These are phyloP conservation scores for Hymenoscyphus fraxineus DNA, from an alignment of 2,329 filamentous ascomycete species.

Conservation along the genomic window DNA sequence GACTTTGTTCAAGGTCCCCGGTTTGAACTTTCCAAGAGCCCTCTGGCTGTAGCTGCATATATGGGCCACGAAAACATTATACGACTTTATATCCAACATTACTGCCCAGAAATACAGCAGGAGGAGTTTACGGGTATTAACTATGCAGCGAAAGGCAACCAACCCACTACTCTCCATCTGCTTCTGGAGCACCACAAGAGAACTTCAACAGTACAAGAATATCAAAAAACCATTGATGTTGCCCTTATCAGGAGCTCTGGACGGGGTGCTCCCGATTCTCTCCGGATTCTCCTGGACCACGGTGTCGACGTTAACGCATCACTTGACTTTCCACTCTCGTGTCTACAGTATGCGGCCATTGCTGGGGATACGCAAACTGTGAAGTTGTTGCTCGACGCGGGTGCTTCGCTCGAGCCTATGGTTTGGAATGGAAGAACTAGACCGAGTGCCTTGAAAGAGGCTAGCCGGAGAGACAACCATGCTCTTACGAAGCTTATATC, in stretches of 20 bases:
- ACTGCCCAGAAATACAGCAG: not conserved
- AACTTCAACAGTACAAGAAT: not conserved
- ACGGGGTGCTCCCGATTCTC: not conserved
- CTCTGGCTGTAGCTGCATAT: no score
- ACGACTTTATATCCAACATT: not conserved
- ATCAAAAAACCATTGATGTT: not conserved
- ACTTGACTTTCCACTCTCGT: not conserved
- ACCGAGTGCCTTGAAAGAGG: not conserved
- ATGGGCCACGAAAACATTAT: no score
- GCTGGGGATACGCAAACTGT: not conserved
- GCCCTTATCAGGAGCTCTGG: not conserved
- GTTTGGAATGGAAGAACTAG: not conserved
- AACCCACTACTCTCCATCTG: not conserved
- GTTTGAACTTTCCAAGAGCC: not conserved
- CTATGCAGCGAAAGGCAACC: not conserved
- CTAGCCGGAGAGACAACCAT: not conserved
- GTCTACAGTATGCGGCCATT: not conserved
- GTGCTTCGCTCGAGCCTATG: not conserved
- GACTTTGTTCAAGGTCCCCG: not conserved
- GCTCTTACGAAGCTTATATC: not conserved
- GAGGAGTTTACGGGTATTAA: not conserved
- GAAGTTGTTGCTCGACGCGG: conserved; percentile 4
- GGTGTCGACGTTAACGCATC: not conserved
- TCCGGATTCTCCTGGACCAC: not conserved
- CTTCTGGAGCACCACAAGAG: not conserved